Conservation (phyloP, 352 stramenopile species). For the Phytophthora litchii region DNA sequence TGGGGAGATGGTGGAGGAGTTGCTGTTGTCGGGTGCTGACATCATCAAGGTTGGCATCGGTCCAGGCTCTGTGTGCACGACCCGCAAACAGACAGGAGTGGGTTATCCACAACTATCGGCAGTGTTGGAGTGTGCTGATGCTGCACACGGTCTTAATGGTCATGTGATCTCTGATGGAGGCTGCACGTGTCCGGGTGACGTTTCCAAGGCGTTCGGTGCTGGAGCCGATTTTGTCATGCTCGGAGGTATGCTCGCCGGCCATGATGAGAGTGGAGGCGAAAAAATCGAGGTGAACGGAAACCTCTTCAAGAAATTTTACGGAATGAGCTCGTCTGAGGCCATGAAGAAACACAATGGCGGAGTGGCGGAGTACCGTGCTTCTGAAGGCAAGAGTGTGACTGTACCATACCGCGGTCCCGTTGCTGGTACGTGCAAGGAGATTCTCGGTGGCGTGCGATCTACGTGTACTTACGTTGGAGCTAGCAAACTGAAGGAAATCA, state of each 20-base stretch:
- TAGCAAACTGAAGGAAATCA: conserved; percentile 89
- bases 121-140: conserved; percentile 92
- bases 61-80: conserved; percentile 92
- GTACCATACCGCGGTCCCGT: conserved; percentile 89
- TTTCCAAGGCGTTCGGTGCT: conserved; percentile 91
- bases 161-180: conserved; percentile 91
- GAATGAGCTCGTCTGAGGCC: conserved; percentile 91
- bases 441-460: conserved; percentile 92
- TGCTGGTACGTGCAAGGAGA: conserved; percentile 82
- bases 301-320: conserved; percentile 92
- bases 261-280: conserved; percentile 90
- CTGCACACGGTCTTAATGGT: conserved; percentile 87
- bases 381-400: conserved; percentile 92
- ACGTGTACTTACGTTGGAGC: conserved; percentile 94
- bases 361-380: conserved; percentile 91
- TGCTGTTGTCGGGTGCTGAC: conserved; percentile 90
- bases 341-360: conserved; percentile 93
- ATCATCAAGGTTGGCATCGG: conserved; percentile 95
- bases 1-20: conserved; percentile 92
- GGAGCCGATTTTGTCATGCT: conserved; percentile 94
- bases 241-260: conserved; percentile 91
- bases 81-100: conserved; percentile 92
- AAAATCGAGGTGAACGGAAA: conserved; percentile 76
- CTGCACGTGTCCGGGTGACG: conserved; percentile 89
- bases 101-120: conserved; percentile 92